A percentile compares a stretch with the other conserved stretches of the same genome.
Evolutionary conservation across 1,284 basidiomycete species (phyloP).

Genomic region (Anthracocystis panici-leucophaei): DNA sequence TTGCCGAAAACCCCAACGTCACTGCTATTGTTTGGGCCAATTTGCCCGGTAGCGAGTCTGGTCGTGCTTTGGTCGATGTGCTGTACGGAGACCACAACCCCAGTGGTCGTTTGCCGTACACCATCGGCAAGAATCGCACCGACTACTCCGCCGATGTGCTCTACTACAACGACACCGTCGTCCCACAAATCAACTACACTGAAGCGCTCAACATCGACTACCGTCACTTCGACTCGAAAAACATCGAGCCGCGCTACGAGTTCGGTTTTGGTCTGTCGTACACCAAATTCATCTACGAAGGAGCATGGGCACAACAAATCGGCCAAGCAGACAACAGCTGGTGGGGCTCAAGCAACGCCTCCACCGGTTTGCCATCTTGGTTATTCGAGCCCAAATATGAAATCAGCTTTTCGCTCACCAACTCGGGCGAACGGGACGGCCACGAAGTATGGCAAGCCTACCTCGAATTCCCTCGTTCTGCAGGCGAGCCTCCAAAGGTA

Average conservation of each 20-base stretch:
- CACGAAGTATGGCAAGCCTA: constrained; percentile 63
- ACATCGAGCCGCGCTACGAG: constrained; percentile 56
- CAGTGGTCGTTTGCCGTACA: constrained; percentile 61
- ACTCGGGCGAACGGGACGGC: constrained; percentile 55
- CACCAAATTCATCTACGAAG: constrained; percentile 56
- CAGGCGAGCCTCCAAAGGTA: constrained; percentile 61
- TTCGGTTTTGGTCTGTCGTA: constrained; percentile 64
- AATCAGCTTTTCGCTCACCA: constrained; percentile 54
- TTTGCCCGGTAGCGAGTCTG: constrained; percentile 59
- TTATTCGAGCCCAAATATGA: constrained; percentile 57
- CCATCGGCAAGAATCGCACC: constrained; percentile 56
- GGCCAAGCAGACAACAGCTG: constrained; percentile 47
- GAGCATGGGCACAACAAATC: constrained; percentile 37
- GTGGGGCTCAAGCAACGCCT: constrained; percentile 43
- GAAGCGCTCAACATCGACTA: constrained; percentile 60
- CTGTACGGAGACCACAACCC: constrained; percentile 63
- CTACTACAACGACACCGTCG: constrained; percentile 44
- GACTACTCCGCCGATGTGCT: constrained; percentile 57
- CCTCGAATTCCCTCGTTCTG: constrained; percentile 51
- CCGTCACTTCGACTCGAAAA: constrained; percentile 51
- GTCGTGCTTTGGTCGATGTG: constrained; percentile 54
- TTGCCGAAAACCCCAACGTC: constrained; percentile 60
- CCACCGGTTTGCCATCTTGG: constrained; percentile 52
- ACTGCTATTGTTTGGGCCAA: constrained; percentile 60
- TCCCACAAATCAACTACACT: constrained; percentile 61